Evolutionary conservation across 2,329 filamentous ascomycete genomes (phyloP), one percentile per base, ranked within the genome.

Genomic region (Aspergillus fischeri): DNA sequence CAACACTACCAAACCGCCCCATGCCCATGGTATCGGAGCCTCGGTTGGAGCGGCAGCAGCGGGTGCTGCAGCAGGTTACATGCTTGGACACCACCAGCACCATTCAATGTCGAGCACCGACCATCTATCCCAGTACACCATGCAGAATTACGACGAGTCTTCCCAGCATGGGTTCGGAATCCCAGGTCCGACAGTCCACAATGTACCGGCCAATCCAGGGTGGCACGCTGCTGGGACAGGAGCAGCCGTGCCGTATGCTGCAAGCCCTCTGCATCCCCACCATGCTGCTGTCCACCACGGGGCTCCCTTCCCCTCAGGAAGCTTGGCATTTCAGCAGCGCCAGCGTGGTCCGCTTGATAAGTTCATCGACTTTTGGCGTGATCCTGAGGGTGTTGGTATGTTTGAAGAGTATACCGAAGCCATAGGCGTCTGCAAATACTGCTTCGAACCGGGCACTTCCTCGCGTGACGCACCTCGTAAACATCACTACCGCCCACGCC

Each of bases 381-480:
- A 83, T 60, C 79, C 84, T 1, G 84, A 87, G 60, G 85, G 84
- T n/a, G 83, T 87, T 0, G 80, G 79, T 20, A 81, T 82, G 67
- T 87, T 86, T 74, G 85, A 88, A 69, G 84, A 87, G 66, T 88
- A 88, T 65, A 87, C 85, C 1, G 84, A 88, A 70, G 81, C 83
- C 58, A 87, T 86, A 63, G 85, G 85, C 24, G 81, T 87, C 2
- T 88, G 85, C 73, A 84, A 81, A 60, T 76, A 85, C 63, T 88
- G 85, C 68, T 88, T 88, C 65, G 84, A 86, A 58, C 84, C 85
- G 6, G 77, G 80, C 8, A 82, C 81, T 17, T 80, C 77, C 3
- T 78, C 81, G 3, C 68, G 73, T 58, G 80, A 86, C 67, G 85
- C 84, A 0, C 85, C 85, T 5, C 78, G 85, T 53, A 83, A 81